Base-by-base conservation (phyloP, 805 yeast species). In the Yarrowia sp. region DNA sequence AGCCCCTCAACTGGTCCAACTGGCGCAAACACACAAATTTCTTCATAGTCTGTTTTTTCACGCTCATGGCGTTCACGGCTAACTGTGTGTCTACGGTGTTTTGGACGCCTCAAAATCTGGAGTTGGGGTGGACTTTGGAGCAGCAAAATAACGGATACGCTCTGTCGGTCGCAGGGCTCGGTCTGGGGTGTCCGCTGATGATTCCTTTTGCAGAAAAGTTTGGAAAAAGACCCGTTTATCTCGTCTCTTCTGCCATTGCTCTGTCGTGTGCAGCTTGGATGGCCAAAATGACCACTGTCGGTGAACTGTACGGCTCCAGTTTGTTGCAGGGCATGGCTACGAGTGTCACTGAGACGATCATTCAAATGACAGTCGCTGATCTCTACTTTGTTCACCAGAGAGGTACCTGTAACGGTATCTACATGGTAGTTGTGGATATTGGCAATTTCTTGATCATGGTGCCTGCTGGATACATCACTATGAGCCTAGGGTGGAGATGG, bases 401-500 rank as follows among this genome's bases (percentile, higher is more conserved):
- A 38, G 75, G 74, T 8, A 56, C 72, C 36, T 69, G 70, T 71
- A 69, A 72, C 22, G 71, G 73, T 10, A 70, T 73, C 19, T 73
- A 72, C 49, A 55, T 73, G 53, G 69, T 73, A 22, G 72, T 73
- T 19, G 71, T 71, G 26, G 73, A 73, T 19, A 36, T 73, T 16
- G 75, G 75, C 11, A 71, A 73, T 43, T 72, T 70, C 42, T 63
- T 73, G 67, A 71, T 72, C 32, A 70, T 69, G 38, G 70, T 73
- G 9, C 70, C 73, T 19, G 75, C 73, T 11, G 75, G 75, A 14
- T 67, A 69, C 22, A 72, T 73, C 56, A 70, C 74, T 0, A 69
- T 69, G 35, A 58, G 59, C 12, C 68, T 71, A 50, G 75, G 75
- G 2, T 73, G 75, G 75, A 43, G 75, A 19, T 72, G 74, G 75